Evolutionary conservation across 2,329 filamentous ascomycete species (phyloP), one percentile per base, ranked within the genome.

Genomic region (Trichoderma cornu-damae): DNA sequence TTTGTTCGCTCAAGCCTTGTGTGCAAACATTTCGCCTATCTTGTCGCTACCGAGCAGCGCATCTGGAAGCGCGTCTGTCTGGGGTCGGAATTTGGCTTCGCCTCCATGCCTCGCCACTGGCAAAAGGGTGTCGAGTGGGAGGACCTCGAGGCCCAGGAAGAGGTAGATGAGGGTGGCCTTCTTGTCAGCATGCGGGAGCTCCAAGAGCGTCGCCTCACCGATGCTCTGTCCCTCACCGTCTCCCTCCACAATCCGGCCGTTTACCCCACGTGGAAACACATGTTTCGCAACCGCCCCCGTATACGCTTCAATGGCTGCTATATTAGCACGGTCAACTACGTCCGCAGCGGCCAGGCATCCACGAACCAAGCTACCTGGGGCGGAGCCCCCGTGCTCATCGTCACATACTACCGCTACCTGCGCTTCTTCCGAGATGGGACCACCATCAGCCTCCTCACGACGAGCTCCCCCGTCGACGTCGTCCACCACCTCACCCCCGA

Each of bases 401-500:
- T 99, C 48, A 99, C 94, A 0, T 99, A 97, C 75, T 99, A 96
- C 75, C 90, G 94, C 58, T 99, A 97, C 73, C 82, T 99, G 3
- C 89, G 94, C 53, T 94, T 99, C 76, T 94, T 94, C 75, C 88
- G 91, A 22, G 90, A 97, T 70, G 94, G 94, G 26, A 87, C 88
- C 1, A 84, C 82, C 62, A 85, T 97, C 59, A 90, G 86, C 54
- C 79, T 99, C 1, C 80, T 95, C 34, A 90, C 88, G 0, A 95
- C 89, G 0, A 74, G 82, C 4, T 90, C 96, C 68, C 94, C 94
- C 1, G 74, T 80, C n/a, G 89, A 95, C 16, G 89, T 97, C 11
- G 90, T 99, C 0, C 89, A 91, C 57, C 82, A 93, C 66, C 79
- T 99, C 18, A 90, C 84, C 35, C 84, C 83, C 60, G 86, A 90